phyloP scores from a whole-genome alignment of 2,329 filamentous ascomycete species.

The Fusarium tricinctum region DNA sequence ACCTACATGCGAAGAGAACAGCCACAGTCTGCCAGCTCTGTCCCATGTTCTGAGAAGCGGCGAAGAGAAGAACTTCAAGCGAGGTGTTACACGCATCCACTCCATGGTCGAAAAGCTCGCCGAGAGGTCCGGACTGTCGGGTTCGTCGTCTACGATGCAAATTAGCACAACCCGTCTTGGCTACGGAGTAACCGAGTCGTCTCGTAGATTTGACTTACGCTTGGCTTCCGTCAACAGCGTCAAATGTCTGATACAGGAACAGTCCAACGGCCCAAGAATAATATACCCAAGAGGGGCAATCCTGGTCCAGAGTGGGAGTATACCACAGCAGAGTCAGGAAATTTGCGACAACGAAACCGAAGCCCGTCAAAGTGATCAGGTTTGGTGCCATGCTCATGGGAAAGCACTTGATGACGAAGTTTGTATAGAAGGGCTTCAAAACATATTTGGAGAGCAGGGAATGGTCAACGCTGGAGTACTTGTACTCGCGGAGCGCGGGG shows the following conservation, averaged over 20 bases:
- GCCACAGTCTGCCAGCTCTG: slow-evolving; percentile 91
- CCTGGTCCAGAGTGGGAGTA: slow-evolving; percentile 91
- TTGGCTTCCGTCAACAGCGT: slow-evolving; percentile 94
- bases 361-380: slow-evolving; percentile 90
- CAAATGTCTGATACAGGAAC: slow-evolving; percentile 98
- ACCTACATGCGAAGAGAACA: slow-evolving; percentile 83
- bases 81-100: slow-evolving; percentile 97
- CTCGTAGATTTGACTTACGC: slow-evolving; percentile 72
- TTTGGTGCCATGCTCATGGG: slow-evolving; percentile 95
- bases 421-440: slow-evolving; percentile 96
- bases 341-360: slow-evolving; percentile 90
- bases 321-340: slow-evolving; percentile 95
- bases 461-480: slow-evolving; percentile 93
- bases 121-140: slow-evolving; percentile 90
- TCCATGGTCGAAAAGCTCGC: slow-evolving; percentile 97
- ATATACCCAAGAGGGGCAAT: slow-evolving; percentile 97
- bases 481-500: slow-evolving; percentile 90
- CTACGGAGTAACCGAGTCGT: background rate
- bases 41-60: slow-evolving; percentile 91
- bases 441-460: slow-evolving; percentile 92
- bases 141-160: slow-evolving; percentile 77
- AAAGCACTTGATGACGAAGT: slow-evolving; percentile 93
- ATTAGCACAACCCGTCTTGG: slow-evolving; percentile 18
- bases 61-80: slow-evolving; percentile 93
- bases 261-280: slow-evolving; percentile 89